A percentile compares a stretch with the other conserved stretches of the same genome.
phyloP scores from a whole-genome alignment of 2,329 filamentous ascomycete genomes.

The Fusarium pseudocircinatum region DNA sequence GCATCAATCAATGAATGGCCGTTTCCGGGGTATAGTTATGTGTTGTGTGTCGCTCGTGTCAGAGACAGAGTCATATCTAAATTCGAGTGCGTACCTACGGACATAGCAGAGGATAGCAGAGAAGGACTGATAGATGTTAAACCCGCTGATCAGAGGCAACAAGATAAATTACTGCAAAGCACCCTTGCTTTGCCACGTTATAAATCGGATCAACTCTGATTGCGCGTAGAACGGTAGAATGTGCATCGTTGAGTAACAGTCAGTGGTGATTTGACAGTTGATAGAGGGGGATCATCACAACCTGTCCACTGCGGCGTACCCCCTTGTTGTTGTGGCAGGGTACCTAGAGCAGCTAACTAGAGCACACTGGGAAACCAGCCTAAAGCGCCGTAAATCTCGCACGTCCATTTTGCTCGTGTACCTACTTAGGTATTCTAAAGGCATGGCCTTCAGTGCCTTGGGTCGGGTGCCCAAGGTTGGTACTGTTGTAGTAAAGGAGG shows the following conservation, averaged over 20 bases:
- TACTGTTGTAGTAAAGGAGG: background rate
- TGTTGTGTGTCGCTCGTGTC: background rate
- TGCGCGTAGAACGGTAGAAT: background rate
- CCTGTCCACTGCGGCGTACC: slow-evolving; percentile 13
- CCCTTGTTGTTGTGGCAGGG: background rate
- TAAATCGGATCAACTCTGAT: background rate
- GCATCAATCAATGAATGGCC: background rate
- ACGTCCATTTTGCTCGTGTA: background rate
- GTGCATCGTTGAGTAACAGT: background rate
- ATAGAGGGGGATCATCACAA: slow-evolving; percentile 20
- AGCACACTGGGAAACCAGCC: background rate
- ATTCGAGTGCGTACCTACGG: background rate
- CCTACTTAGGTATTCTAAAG: background rate
- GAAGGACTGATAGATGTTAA: background rate
- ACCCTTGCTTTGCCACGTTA: slow-evolving; percentile 12
- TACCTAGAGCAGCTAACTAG: background rate
- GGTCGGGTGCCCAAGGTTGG: background rate
- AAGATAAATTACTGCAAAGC: background rate
- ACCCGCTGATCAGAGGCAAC: background rate
- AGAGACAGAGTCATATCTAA: background rate
- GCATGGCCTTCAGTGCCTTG: background rate
- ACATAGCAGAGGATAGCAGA: background rate
- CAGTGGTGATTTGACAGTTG: slow-evolving; percentile 15
- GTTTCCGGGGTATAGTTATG: slow-evolving; percentile 7
- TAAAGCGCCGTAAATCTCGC: slow-evolving; percentile 9